Percentiles rank a stretch among this genome's conserved stretches.
Evolutionary conservation across 768 basidiomycete genomes (phyloP).

Genomic region (Lactarius quietus): DNA sequence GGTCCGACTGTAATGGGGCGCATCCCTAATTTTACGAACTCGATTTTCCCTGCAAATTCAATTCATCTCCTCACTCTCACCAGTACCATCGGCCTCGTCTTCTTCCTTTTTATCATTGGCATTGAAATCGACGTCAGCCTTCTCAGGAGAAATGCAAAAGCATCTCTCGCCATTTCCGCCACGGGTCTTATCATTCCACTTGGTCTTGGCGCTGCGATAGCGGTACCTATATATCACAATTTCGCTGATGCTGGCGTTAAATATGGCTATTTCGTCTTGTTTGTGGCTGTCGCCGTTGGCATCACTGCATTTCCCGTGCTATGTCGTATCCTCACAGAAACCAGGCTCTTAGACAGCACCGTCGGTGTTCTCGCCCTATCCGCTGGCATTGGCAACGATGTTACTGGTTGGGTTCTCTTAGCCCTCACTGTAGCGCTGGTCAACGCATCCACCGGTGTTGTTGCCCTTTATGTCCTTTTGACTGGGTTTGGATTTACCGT

Average conservation of each 20-base stretch:
- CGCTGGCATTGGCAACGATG: conserved; percentile 68
- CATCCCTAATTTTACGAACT: conserved; percentile 62
- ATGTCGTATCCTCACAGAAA: conserved; percentile 79
- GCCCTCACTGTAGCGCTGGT: conserved; percentile 82
- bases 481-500: conserved; percentile 60
- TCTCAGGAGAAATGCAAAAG: conserved; percentile 57
- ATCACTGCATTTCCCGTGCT: conserved; percentile 83
- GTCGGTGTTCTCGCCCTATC: conserved; percentile 83
- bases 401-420: conserved; percentile 77
- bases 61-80: conserved; percentile 65
- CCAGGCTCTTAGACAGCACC: conserved; percentile 75
- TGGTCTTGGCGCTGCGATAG: conserved; percentile 71
- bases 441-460: conserved; percentile 68
- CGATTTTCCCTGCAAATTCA: conserved; percentile 39
- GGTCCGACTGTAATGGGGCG: conserved; percentile 70
- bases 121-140: conserved; percentile 77
- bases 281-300: conserved; percentile 77
- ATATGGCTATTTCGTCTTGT: conserved; percentile 81
- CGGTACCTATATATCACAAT: conserved; percentile 69
- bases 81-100: conserved; percentile 67
- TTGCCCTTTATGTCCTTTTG: conserved; percentile 79
- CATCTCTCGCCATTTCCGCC: conserved; percentile 56
- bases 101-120: conserved; percentile 82
- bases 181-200: conserved; percentile 76
- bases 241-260: conserved; percentile 57